These are phyloP conservation scores for Erodium texanum DNA, from an alignment of 441 rosid genomes.

Conservation along the genomic window DNA sequence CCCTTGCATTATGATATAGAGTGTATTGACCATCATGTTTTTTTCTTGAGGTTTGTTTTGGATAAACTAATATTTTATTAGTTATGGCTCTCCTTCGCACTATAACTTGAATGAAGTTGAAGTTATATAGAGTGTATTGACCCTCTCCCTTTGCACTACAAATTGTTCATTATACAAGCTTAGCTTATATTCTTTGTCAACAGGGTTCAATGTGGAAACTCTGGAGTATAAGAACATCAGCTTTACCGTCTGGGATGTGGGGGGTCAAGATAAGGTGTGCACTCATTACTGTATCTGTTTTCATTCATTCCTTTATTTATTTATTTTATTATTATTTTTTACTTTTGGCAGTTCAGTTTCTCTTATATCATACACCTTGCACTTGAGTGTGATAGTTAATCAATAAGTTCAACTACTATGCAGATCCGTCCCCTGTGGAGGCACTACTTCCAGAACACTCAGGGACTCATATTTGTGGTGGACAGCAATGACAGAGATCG, in stretches of 20 bases:
- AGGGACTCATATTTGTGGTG: conserved; percentile 26
- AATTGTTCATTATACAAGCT: background rate
- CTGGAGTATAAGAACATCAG: conserved; percentile 26
- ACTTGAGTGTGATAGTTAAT: conserved; percentile 1
- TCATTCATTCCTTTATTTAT: background rate
- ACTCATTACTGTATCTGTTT: background rate
- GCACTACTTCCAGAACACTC: conserved; percentile 27
- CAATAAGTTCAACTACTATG: background rate
- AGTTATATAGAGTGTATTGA: too few relatives aligned
- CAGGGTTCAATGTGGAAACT: conserved; percentile 24
- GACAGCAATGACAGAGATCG: conserved; percentile 25
- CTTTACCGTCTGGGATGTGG: conserved; percentile 29
- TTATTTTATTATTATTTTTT: too few relatives aligned
- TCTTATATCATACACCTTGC: background rate
- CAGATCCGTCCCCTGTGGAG: conserved; percentile 28
- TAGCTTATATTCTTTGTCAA: background rate
- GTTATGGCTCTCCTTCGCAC: background rate
- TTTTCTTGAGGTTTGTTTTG: background rate
- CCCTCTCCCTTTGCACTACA: too few relatives aligned
- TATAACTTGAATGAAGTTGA: background rate
- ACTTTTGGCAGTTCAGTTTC: background rate
- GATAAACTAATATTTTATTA: background rate
- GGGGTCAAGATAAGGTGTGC: conserved; percentile 26
- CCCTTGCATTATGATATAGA: too few relatives aligned
- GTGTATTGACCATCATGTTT: background rate